Percentiles rank a stretch among this genome's conserved stretches.
These are phyloP conservation scores for Xylaria bambusicola DNA, from an alignment of 495 filamentous ascomycete genomes.

Conservation along the genomic window DNA sequence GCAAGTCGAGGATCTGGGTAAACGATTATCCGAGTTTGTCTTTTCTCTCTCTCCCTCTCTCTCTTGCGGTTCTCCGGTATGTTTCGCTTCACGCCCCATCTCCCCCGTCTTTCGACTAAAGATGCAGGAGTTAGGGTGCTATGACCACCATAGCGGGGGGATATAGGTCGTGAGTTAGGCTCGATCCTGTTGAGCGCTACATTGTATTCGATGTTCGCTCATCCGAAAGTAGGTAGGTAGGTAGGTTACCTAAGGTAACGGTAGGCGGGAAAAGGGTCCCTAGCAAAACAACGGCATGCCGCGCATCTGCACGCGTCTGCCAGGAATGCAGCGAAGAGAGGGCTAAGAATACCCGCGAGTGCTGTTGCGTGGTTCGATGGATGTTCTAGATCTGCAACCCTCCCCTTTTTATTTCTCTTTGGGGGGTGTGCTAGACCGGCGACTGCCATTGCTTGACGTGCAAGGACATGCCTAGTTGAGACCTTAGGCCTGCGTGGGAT, in stretches of 20 bases:
- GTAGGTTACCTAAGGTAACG: neutral
- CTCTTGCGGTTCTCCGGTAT: neutral
- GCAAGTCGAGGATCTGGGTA: neutral
- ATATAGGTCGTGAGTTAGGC: no score
- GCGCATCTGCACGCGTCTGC: slow-evolving; percentile 20
- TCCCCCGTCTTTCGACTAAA: neutral
- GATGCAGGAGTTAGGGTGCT: no score
- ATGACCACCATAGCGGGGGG: no score
- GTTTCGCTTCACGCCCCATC: neutral
- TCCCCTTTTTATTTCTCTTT: neutral
- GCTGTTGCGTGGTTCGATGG: slow-evolving; percentile 4
- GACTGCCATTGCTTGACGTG: neutral
- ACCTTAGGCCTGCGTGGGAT: no score
- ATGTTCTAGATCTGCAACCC: slow-evolving; percentile 9
- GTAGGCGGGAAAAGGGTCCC: neutral
- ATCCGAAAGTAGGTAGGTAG: no score
- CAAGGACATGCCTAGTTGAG: neutral
- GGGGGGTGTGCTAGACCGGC: neutral
- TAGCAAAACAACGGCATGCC: slow-evolving; percentile 16
- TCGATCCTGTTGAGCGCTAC: no score
- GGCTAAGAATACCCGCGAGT: slow-evolving; percentile 1
- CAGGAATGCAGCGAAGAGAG: slow-evolving; percentile 16
- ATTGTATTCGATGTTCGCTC: no score
- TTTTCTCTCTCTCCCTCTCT: neutral
- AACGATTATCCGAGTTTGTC: slow-evolving; percentile 12